phyloP scores from a whole-genome alignment of 306 rosid species.

The Prunus davidiana region DNA sequence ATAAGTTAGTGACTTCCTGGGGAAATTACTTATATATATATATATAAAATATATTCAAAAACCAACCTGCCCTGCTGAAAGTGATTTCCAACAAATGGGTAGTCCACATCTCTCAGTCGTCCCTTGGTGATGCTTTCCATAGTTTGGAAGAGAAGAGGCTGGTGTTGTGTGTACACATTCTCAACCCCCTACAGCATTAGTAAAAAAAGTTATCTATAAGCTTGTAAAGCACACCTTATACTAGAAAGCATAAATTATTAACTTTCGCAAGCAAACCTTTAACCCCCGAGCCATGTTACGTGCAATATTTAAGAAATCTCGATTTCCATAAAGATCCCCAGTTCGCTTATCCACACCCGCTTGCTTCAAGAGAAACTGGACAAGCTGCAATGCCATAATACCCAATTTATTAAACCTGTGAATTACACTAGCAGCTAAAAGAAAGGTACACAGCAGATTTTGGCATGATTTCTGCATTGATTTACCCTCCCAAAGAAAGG shows the following conservation, averaged over 20 bases:
- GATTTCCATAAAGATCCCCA: conserved; percentile 85
- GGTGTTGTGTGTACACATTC: conserved; percentile 92
- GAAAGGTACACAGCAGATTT: conserved; percentile 12
- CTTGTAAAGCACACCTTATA: conserved; percentile 21
- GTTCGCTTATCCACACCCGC: conserved; percentile 93
- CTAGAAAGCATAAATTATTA: conserved; percentile 16
- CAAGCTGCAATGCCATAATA: conserved; percentile 64
- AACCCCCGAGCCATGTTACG: conserved; percentile 98
- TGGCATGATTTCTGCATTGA: conserved; percentile 6
- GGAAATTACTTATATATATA: neutral
- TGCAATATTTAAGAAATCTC: conserved; percentile 90
- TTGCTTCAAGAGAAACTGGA: conserved; percentile 94
- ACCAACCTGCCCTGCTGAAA: conserved; percentile 96
- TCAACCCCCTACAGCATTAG: conserved; percentile 71
- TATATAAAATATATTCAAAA: neutral
- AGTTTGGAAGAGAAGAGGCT: conserved; percentile 82
- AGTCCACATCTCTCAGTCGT: conserved; percentile 87
- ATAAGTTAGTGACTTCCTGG: neutral
- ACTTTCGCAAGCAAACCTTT: conserved; percentile 56
- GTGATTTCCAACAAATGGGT: conserved; percentile 85
- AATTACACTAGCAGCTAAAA: conserved; percentile 19
- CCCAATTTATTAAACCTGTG: conserved; percentile 35
- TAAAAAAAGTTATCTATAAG: conserved; percentile 20
- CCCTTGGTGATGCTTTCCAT: conserved; percentile 94
- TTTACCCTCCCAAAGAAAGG: neutral